Percentiles rank a stretch among this genome's conserved stretches.
These are phyloP conservation scores for Bretschneidera sinensis DNA, from an alignment of 345 rosid species.

Conservation along the genomic window DNA sequence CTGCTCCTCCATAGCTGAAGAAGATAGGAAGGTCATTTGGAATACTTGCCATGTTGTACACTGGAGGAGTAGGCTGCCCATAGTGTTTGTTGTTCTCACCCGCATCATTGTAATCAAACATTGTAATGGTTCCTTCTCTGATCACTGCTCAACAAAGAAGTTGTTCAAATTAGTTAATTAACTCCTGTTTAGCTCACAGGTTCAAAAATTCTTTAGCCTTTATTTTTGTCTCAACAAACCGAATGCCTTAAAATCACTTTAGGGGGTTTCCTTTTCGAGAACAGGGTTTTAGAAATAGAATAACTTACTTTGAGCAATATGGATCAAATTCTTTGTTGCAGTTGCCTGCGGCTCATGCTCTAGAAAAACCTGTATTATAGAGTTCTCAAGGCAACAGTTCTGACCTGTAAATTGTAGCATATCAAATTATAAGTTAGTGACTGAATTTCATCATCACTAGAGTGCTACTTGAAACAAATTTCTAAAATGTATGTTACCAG, in stretches of 20 bases:
- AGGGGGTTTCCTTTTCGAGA: too few species aligned
- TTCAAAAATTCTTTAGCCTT: too few species aligned
- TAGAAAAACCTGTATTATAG: constrained; percentile 29
- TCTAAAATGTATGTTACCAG: constrained; percentile 27
- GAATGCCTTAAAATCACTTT: too few species aligned
- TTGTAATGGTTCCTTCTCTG: constrained; percentile 39
- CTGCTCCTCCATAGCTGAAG: constrained; percentile 44
- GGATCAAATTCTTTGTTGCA: constrained; percentile 53
- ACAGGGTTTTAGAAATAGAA: background rate
- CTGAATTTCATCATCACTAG: too few species aligned
- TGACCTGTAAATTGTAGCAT: constrained; percentile 28
- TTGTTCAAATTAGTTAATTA: background rate
- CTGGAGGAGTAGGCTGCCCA: constrained; percentile 45
- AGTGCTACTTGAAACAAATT: background rate
- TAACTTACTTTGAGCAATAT: constrained; percentile 49
- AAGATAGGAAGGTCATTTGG: constrained; percentile 44
- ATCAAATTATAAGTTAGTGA: background rate
- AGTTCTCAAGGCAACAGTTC: constrained; percentile 55
- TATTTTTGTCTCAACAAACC: background rate
- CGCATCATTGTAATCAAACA: constrained; percentile 39
- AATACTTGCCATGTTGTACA: constrained; percentile 37
- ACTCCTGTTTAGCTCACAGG: background rate
- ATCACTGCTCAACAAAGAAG: constrained; percentile 22
- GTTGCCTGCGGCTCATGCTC: constrained; percentile 52
- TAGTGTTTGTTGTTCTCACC: constrained; percentile 43